Conservation (phyloP, 441 rosid species). For the Adansonia rubrostipa region DNA sequence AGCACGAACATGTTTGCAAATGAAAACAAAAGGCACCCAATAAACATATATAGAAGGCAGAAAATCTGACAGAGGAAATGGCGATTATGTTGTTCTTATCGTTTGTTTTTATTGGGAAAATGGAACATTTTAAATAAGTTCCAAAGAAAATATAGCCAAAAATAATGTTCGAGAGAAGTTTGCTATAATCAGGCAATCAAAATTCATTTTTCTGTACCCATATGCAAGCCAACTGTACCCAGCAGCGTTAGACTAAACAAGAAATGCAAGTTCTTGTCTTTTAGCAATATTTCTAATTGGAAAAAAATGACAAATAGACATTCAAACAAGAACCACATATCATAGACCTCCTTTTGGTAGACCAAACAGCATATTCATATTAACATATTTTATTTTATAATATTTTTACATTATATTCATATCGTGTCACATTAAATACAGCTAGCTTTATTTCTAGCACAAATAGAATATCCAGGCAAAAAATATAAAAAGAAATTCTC, state of each 20-base stretch:
- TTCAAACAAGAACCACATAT: background rate
- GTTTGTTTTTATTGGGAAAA: background rate
- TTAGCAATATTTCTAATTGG: background rate
- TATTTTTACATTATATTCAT: no score
- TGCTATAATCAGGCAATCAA: constrained; percentile 7
- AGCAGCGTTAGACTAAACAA: constrained; percentile 18
- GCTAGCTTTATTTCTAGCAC: background rate
- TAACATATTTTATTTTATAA: no score
- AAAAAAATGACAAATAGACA: background rate
- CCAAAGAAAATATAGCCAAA: background rate
- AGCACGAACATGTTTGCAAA: constrained; percentile 24
- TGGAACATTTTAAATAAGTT: background rate
- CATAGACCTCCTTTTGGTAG: background rate
- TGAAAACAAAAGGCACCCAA: background rate
- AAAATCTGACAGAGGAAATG: background rate
- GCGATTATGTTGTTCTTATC: background rate
- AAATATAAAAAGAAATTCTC: background rate
- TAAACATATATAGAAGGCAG: background rate
- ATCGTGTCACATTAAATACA: no score
- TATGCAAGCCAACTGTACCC: background rate
- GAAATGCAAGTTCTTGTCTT: constrained; percentile 27
- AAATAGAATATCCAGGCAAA: background rate
- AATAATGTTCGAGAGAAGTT: constrained; percentile 9
- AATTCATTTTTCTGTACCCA: constrained; percentile 21
- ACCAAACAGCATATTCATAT: no score